These are phyloP conservation scores for Boletellus deceptivus DNA, from an alignment of 1,284 basidiomycete genomes.

Conservation along the genomic window DNA sequence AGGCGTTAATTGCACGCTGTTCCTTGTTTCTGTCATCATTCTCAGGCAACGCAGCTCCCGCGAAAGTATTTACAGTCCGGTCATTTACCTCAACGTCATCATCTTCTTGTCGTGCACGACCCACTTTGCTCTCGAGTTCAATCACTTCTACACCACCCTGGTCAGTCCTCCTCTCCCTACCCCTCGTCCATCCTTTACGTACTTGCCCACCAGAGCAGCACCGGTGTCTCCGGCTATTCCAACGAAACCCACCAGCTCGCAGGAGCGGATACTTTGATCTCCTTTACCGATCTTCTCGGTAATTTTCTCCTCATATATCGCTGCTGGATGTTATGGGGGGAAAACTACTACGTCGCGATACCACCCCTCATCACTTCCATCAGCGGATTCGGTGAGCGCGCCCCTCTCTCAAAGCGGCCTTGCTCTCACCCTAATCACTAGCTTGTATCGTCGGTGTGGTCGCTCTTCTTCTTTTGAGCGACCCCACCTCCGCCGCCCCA, in stretches of 20 bases:
- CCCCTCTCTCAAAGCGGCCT: not conserved
- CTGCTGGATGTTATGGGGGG: conserved; percentile 39
- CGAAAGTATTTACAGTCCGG: conserved; percentile 17
- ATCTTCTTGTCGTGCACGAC: conserved; percentile 36
- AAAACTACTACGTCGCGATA: conserved; percentile 30
- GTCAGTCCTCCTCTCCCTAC: conserved; percentile 19
- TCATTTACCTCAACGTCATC: conserved; percentile 27
- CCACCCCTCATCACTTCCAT: conserved; percentile 35
- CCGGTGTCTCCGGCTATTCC: conserved; percentile 27
- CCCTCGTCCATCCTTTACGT: not conserved
- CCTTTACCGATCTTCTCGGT: conserved; percentile 38
- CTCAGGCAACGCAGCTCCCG: conserved; percentile 14
- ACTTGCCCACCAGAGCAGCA: conserved; percentile 10
- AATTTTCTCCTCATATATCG: conserved; percentile 40
- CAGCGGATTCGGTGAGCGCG: conserved; percentile 32
- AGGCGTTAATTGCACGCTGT: conserved; percentile 29
- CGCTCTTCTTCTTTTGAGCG: conserved; percentile 21
- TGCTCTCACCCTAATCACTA: conserved; percentile 9
- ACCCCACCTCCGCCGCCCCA: conserved; percentile 29
- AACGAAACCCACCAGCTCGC: conserved; percentile 32
- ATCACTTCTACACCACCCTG: conserved; percentile 35
- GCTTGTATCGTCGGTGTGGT: conserved; percentile 29
- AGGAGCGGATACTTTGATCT: conserved; percentile 36
- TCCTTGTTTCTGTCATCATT: conserved; percentile 25
- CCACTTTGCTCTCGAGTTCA: conserved; percentile 40